These are phyloP conservation scores for Fusarium begoniae DNA, from an alignment of 2,329 filamentous ascomycete genomes.

Conservation along the genomic window DNA sequence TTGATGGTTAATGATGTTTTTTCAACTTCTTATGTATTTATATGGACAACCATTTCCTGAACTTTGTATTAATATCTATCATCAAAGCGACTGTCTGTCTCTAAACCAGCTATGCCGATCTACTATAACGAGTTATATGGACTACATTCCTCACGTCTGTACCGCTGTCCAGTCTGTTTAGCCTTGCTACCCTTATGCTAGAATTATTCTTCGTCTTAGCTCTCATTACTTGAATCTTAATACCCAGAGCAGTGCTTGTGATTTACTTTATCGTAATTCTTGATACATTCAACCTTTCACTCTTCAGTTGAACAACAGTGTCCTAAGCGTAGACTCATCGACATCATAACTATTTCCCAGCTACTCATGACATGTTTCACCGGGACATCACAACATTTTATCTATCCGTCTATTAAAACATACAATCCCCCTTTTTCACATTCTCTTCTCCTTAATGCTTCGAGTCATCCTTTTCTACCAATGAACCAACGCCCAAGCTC, in stretches of 20 bases:
- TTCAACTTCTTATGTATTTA: background rate
- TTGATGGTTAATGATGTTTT: background rate
- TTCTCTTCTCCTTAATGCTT: slow-evolving; percentile 33
- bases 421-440: background rate
- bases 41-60: background rate
- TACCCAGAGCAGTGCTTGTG: background rate
- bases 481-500: slow-evolving; percentile 78
- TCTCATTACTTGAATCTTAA: background rate
- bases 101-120: background rate
- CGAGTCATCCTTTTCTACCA: slow-evolving; percentile 76
- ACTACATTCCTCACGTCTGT: background rate
- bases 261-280: background rate
- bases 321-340: background rate
- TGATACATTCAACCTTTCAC: background rate
- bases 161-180: background rate
- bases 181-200: too few relatives aligned
- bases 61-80: background rate
- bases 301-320: background rate
- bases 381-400: slow-evolving; percentile 25
- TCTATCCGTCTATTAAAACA: slow-evolving; percentile 42
- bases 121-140: background rate
- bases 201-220: background rate
- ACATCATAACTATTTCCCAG: background rate
- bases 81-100: background rate
- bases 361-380: slow-evolving; percentile 23